phyloP scores from a whole-genome alignment of 257 asterid species.

The Agastache rugosa region DNA sequence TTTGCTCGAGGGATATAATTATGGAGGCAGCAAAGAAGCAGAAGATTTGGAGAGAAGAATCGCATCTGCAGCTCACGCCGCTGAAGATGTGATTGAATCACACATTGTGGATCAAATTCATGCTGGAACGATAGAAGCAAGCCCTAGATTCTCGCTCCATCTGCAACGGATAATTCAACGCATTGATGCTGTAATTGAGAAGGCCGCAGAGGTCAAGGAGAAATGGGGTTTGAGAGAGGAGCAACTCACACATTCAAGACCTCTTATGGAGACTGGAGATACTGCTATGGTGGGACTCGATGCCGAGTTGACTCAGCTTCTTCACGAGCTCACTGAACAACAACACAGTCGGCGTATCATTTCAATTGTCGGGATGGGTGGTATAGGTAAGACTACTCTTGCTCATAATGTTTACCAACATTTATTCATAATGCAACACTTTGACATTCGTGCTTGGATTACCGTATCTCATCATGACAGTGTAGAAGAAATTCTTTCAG shows the following conservation, averaged over 20 bases:
- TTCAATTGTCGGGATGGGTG: not conserved
- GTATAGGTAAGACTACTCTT: not conserved
- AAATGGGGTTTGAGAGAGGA: no score
- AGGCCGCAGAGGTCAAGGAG: not conserved
- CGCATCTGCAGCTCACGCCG: no score
- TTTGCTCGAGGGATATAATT: constrained; percentile 3
- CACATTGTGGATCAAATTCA: no score
- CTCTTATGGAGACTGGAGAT: not conserved
- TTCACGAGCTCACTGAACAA: not conserved
- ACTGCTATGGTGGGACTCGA: not conserved
- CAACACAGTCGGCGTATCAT: not conserved
- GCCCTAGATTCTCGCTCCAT: constrained; percentile 17
- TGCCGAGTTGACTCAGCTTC: not conserved
- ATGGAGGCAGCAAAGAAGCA: not conserved
- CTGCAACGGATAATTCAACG: not conserved
- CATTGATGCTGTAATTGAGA: not conserved
- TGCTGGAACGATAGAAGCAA: not conserved
- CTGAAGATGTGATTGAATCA: no score
- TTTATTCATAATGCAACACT: not conserved
- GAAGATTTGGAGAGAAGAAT: no score
- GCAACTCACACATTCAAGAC: not conserved
- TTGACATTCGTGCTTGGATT: not conserved
- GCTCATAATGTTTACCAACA: not conserved
- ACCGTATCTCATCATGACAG: not conserved
- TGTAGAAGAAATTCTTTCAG: no score